Conservation (phyloP, 176 grass and related monocot genomes). For the Oryza punctata region DNA sequence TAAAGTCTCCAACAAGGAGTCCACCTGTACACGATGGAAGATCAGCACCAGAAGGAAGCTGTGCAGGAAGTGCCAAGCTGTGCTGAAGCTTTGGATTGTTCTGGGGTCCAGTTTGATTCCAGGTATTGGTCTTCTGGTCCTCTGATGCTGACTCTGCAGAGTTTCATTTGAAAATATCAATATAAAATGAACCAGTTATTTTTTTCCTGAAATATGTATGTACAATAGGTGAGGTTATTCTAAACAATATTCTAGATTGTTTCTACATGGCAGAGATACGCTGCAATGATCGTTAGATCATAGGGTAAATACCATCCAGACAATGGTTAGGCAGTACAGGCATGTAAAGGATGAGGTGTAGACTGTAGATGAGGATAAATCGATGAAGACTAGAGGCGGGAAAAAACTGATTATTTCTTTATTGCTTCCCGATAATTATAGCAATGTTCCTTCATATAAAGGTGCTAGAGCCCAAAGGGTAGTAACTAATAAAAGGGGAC, state of each 20-base stretch:
- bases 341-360: no score
- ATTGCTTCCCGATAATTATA: no score
- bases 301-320: neutral
- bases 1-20: conserved; percentile 31
- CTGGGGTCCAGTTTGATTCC: conserved; percentile 40
- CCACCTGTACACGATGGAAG: conserved; percentile 86
- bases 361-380: no score
- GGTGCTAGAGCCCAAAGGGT: neutral
- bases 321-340: no score
- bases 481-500: neutral
- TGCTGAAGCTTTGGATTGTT: conserved; percentile 51
- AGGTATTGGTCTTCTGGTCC: conserved; percentile 45
- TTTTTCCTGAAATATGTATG: neutral
- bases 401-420: no score
- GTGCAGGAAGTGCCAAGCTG: conserved; percentile 50
- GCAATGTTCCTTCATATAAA: no score
- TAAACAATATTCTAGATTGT: neutral
- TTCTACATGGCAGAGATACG: neutral
- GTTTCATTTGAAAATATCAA: conserved; percentile 14
- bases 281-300: neutral
- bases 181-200: neutral
- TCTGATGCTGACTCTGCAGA: conserved; percentile 62
- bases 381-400: no score
- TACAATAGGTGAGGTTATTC: neutral
- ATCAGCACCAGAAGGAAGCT: conserved; percentile 86